Percentiles rank a stretch among this genome's conserved stretches.
Conservation (phyloP, 2,329 filamentous ascomycete genomes). For the Cadophora malorum region DNA sequence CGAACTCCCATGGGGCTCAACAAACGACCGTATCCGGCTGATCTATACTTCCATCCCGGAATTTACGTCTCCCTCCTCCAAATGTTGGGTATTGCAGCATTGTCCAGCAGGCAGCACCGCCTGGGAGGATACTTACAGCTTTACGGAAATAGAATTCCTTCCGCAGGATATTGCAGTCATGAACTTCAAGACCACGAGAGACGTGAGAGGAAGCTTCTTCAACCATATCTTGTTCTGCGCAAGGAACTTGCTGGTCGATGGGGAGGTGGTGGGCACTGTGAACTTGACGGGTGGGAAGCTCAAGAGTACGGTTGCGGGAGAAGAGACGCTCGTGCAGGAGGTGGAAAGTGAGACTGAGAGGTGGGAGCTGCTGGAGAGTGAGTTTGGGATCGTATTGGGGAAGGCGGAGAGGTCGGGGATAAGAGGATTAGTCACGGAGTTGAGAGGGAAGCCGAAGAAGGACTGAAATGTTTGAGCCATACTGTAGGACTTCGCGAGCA, state of each 20-base stretch:
- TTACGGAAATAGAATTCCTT: constrained; percentile 68
- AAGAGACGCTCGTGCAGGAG: constrained; percentile 47
- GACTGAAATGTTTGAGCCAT: background rate
- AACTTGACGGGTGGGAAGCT: constrained; percentile 56
- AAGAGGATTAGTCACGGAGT: constrained; percentile 50
- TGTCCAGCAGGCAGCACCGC: constrained; percentile 51
- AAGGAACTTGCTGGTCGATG: constrained; percentile 57
- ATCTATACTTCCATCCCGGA: constrained; percentile 55
- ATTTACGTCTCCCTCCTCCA: constrained; percentile 50
- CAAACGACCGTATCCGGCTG: constrained; percentile 54
- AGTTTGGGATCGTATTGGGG: constrained; percentile 58
- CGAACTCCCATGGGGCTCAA: constrained; percentile 54
- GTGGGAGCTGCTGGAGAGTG: constrained; percentile 55
- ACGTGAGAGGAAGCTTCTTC: constrained; percentile 65
- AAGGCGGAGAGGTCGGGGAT: constrained; percentile 58
- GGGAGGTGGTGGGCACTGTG: constrained; percentile 54
- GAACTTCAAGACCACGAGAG: constrained; percentile 61
- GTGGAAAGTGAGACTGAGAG: constrained; percentile 59
- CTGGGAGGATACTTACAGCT: constrained; percentile 65
- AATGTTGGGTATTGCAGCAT: constrained; percentile 68
- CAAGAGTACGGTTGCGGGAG: constrained; percentile 53
- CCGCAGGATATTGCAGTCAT: constrained; percentile 64
- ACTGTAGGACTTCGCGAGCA: too few species aligned
- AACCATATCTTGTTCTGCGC: constrained; percentile 59
- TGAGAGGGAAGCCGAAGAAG: constrained; percentile 18